Percentiles rank a stretch among this genome's conserved stretches.
Evolutionary conservation across 2,329 filamentous ascomycete genomes (phyloP).

Genomic region (Dactylellina cionopaga): DNA sequence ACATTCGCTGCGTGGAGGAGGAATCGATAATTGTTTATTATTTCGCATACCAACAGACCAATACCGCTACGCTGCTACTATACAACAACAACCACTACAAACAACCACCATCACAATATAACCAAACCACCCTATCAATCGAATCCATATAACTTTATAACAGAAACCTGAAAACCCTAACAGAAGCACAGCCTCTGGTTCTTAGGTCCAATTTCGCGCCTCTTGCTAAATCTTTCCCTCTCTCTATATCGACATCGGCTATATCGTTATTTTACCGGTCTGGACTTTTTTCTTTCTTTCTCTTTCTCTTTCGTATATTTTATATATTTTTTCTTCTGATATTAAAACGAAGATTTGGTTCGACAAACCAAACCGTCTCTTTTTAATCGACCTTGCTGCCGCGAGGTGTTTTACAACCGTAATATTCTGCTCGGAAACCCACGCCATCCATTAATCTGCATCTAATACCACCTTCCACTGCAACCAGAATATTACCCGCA

Average conservation of each 20-base stretch:
- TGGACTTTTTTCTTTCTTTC: background rate
- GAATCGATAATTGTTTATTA: slow-evolving; percentile 20
- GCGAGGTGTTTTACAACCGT: slow-evolving; percentile 41
- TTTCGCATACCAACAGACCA: slow-evolving; percentile 25
- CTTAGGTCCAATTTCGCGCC: too few species aligned
- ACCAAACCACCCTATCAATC: too few species aligned
- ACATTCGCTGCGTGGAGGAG: slow-evolving; percentile 37
- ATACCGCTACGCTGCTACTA: background rate
- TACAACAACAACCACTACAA: background rate
- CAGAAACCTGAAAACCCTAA: too few species aligned
- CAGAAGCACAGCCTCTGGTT: background rate
- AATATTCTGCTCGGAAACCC: slow-evolving; percentile 49
- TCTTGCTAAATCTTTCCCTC: background rate
- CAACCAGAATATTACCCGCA: slow-evolving; percentile 23
- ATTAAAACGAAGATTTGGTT: slow-evolving; percentile 16
- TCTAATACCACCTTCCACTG: slow-evolving; percentile 32
- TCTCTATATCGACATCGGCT: background rate
- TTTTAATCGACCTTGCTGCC: slow-evolving; percentile 11
- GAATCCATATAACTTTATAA: too few species aligned
- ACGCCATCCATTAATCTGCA: slow-evolving; percentile 24
- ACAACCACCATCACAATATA: too few species aligned
- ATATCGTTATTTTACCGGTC: background rate
- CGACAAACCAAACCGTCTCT: slow-evolving; percentile 21
- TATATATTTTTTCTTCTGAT: background rate
- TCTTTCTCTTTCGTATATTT: background rate